These are phyloP conservation scores for Ganoderma multipileum DNA, from an alignment of 1,284 basidiomycete species.

Conservation along the genomic window DNA sequence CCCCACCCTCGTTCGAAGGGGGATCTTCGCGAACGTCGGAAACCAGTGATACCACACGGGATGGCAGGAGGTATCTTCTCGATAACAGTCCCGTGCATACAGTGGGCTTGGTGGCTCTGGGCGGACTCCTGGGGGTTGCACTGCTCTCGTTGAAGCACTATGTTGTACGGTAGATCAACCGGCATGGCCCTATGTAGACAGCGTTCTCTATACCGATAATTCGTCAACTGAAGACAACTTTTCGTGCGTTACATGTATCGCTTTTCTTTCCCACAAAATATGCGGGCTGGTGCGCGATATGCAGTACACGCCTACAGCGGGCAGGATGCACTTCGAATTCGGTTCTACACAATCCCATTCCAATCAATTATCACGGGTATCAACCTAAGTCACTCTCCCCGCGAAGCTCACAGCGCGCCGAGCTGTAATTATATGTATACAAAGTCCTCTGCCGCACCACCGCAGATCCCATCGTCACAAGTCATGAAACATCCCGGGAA, in stretches of 20 bases:
- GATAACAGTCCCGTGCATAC: neutral
- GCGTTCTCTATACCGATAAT: no score
- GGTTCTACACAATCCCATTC: no score
- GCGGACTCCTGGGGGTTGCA: neutral
- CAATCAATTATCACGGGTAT: neutral
- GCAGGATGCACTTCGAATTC: no score
- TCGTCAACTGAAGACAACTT: no score
- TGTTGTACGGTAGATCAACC: neutral
- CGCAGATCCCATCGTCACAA: neutral
- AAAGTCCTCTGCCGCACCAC: neutral
- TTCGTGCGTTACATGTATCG: no score
- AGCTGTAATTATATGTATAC: conserved; percentile 7
- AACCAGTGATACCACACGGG: neutral
- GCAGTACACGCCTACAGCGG: no score
- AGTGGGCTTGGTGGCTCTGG: neutral
- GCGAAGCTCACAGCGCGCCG: neutral
- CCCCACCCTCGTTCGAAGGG: neutral
- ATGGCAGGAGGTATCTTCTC: neutral
- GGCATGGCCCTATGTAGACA: no score
- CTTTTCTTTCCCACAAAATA: no score
- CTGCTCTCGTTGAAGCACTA: neutral
- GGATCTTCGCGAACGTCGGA: neutral
- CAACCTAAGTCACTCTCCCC: neutral
- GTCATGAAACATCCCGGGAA: neutral
- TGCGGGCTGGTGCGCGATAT: no score